Base-by-base conservation (phyloP, 495 filamentous ascomycete species). In the Alectoria sarmentosa region DNA sequence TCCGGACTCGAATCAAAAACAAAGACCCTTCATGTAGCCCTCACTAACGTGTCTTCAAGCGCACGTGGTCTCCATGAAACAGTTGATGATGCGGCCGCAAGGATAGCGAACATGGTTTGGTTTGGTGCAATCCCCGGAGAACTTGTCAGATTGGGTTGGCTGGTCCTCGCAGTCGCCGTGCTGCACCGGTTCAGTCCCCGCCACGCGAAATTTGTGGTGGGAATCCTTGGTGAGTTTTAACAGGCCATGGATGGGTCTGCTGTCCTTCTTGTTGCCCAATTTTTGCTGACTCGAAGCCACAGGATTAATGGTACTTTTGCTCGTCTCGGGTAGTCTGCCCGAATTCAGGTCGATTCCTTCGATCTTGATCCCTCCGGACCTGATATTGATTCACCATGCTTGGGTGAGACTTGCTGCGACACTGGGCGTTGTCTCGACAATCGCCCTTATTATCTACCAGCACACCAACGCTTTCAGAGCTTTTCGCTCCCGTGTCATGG, bases 31-130 rank as follows among this genome's bases (percentile, higher is more conserved):
- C 75, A 75, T 26, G 69, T 72, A 57, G 69, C 69, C 19, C 65
- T 82, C 19, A 75, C 76, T 26, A 74, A 77, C 58, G 63, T 74
- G 21, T 72, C 72, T 38, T 67, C 72, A 3, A 69, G 74, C 14
- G 77, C 79, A 26, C 70, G 73, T n/a, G 74, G 77, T 63, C 62
- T 84, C 8, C 76, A 78, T 58, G 55, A 70, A 17, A 69, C 71
- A 32, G 73, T 83, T 15, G 75, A 82, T 2, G 76, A 78, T 42
- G 73, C 78, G 30, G 64, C 75, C 1, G 56, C 65, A 7, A 79
- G 68, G 61, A 75, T 77, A 58, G 73, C 73, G 57, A 62, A 69
- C 0, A 63, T 73, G 23, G 73, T 73, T 21, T 56, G 63, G 5
- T 61, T 78, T 11, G 58, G 65, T 14, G 14, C 52, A 55, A 3